phyloP scores from a whole-genome alignment of 78 protist genomes.

The Goniomonas avonlea region DNA sequence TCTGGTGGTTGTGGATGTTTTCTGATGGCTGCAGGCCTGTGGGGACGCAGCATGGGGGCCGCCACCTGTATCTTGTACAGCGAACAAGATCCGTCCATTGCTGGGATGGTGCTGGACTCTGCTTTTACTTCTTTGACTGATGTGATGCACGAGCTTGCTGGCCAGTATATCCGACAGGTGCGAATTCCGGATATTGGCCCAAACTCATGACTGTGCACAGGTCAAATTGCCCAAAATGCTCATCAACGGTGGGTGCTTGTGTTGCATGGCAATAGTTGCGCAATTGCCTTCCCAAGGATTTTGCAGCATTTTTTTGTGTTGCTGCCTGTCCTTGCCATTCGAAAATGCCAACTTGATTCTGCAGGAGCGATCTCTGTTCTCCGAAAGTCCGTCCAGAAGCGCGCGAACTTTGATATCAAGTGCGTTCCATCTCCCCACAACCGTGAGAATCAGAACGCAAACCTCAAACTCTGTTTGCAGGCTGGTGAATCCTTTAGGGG shows the following conservation, averaged over 20 bases:
- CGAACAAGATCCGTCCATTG: neutral
- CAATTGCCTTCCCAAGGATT: too few relatives aligned
- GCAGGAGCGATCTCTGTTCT: slow-evolving; percentile 6
- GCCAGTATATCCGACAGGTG: slow-evolving; percentile 12
- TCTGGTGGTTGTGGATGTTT: too few relatives aligned
- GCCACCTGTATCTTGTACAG: neutral
- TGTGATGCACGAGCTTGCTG: slow-evolving; percentile 16
- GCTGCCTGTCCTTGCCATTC: too few relatives aligned
- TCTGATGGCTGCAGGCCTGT: too few relatives aligned
- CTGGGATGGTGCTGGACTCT: slow-evolving; percentile 15
- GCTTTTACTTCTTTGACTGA: slow-evolving; percentile 5
- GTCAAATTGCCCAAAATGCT: neutral
- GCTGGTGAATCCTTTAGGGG: neutral
- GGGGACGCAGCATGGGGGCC: slow-evolving; percentile 22
- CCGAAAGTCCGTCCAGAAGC: slow-evolving; percentile 7
- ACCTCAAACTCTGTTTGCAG: too few relatives aligned
- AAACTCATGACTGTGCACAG: neutral
- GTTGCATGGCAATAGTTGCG: too few relatives aligned
- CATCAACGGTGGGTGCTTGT: slow-evolving; percentile 18
- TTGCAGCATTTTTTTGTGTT: too few relatives aligned
- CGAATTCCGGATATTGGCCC: too few relatives aligned
- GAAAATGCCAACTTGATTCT: too few relatives aligned
- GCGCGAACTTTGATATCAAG: slow-evolving; percentile 13
- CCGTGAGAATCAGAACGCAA: too few relatives aligned
- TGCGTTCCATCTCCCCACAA: too few relatives aligned